Percentiles rank a stretch among this genome's conserved stretches.
These are phyloP conservation scores for Crucihimalaya himalaica DNA, from an alignment of 345 rosid genomes.

Conservation along the genomic window DNA sequence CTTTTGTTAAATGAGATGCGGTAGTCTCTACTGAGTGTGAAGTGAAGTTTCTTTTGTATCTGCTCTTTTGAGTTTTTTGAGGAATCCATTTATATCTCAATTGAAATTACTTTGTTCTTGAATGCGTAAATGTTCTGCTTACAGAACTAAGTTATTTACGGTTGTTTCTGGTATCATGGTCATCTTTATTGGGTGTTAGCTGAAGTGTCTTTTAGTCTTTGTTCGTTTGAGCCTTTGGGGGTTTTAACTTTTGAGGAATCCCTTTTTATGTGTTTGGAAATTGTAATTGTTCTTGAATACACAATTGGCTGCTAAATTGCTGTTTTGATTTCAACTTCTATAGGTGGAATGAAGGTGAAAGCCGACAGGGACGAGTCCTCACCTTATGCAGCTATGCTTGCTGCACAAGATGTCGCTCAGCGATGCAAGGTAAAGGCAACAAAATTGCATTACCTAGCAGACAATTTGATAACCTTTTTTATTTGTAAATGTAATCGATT, in stretches of 20 bases:
- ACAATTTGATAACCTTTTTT: background rate
- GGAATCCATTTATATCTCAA: background rate
- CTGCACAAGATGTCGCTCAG: conserved; percentile 74
- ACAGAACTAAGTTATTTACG: background rate
- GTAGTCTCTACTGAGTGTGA: background rate
- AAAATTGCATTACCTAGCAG: background rate
- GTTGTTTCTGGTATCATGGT: background rate
- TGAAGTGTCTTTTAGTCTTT: background rate
- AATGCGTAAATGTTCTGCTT: background rate
- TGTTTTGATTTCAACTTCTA: background rate
- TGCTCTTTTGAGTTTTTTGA: background rate
- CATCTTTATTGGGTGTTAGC: background rate
- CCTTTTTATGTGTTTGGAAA: background rate
- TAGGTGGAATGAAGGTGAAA: conserved; percentile 97
- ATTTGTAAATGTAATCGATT: background rate
- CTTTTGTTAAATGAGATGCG: background rate
- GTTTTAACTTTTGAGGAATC: background rate
- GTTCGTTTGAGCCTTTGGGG: too few species aligned
- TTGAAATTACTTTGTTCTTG: background rate
- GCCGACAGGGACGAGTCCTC: conserved; percentile 86
- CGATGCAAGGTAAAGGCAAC: conserved; percentile 60
- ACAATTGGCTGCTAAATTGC: background rate
- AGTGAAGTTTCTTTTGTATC: background rate
- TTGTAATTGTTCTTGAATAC: background rate
- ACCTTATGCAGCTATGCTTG: conserved; percentile 89